Evolutionary conservation across 352 stramenopile genomes (phyloP), one percentile per base, ranked within the genome.

Genomic region (Phytophthora foliorum): DNA sequence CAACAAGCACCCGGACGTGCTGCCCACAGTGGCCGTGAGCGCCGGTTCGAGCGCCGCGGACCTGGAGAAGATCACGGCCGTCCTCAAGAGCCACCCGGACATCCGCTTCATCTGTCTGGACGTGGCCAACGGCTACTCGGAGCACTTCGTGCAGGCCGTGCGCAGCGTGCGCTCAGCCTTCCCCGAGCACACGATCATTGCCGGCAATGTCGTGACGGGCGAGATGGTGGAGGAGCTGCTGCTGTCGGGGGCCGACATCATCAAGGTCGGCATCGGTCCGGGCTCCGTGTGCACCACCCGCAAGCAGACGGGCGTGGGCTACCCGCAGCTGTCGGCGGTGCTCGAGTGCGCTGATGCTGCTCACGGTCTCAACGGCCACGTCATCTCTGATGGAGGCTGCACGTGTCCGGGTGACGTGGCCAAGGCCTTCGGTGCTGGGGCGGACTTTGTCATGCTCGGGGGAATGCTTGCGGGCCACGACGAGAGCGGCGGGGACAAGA

Each of bases 191-290:
- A 94, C 85, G 19, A 97, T 98, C 76, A 96, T 98, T 69, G 93
- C 93, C 2, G 93, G 93, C 24, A 98, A 98, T 67, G 93, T 98
- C 5, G 92, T 98, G 36, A 98, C 93, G 4, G 88, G 91, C 21
- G 92, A 98, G 62, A 98, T 97, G 92, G 89, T 95, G 13, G 90
- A 98, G 72, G 91, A 98, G 75, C 75, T 98, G 29, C 74, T 98
- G 63, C 78, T 98, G 22, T 94, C 80, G 11, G 93, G 93, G 13
- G 93, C 93, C 52, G 92, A 98, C 76, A 97, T 98, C 74, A 92
- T 98, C 77, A 98, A 98, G 75, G 88, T 98, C 38, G 93, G 93
- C 62, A 98, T 98, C 59, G 93, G 93, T 73, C 93, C 93, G 58
- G 92, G 93, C 51, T 94, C 84, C 4, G 91, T 97, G 24, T 98